phyloP scores from a whole-genome alignment of 2,329 filamentous ascomycete species.

The Capronia epimyces region DNA sequence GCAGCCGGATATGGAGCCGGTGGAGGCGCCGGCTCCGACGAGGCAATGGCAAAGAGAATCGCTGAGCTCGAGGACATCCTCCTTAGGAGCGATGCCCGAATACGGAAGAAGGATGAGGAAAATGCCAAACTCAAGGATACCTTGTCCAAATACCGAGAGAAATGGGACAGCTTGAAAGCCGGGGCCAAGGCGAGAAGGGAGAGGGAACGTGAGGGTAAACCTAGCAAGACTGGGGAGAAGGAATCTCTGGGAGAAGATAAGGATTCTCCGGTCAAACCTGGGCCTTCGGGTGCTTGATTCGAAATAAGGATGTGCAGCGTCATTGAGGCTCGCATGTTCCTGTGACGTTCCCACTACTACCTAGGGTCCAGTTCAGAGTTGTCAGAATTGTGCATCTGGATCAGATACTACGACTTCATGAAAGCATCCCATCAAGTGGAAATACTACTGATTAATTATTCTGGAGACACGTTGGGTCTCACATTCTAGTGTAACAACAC shows the following conservation, averaged over 20 bases:
- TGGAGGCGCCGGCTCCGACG: conserved; percentile 39
- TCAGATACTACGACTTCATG: no score
- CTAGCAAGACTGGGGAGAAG: conserved; percentile 7
- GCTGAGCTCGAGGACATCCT: conserved; percentile 65
- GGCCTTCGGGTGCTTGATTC: neutral
- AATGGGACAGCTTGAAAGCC: conserved; percentile 65
- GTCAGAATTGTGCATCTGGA: no score
- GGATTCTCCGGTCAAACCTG: neutral
- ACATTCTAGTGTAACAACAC: no score
- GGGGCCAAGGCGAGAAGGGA: conserved; percentile 49
- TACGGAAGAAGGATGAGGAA: conserved; percentile 57
- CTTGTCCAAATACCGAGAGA: conserved; percentile 54
- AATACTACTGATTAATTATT: no score
- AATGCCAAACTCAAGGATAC: conserved; percentile 56
- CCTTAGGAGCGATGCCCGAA: conserved; percentile 52
- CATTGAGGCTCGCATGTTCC: neutral
- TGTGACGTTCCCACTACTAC: no score
- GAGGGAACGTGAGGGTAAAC: conserved; percentile 18
- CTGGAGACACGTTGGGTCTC: no score
- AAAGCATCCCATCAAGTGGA: no score
- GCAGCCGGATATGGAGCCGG: neutral
- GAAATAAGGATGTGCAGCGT: neutral
- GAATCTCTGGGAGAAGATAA: neutral
- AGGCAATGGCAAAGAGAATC: conserved; percentile 47
- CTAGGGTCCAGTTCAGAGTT: no score